Conservation (phyloP, 73 alveolate species). For the Paramecium caudatum region DNA sequence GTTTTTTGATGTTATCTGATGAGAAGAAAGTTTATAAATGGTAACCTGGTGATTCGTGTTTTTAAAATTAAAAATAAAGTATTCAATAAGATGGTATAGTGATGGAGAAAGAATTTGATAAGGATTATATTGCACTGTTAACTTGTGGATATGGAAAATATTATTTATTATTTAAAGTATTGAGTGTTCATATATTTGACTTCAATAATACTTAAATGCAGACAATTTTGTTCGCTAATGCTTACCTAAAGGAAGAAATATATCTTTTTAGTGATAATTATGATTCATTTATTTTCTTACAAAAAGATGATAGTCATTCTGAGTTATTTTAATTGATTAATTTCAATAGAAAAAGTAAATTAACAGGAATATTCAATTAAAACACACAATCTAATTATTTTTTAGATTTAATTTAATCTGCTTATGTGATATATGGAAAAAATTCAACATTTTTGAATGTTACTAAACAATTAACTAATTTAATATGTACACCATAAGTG, state of each 20-base stretch:
- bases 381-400: neutral
- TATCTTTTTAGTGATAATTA: constrained; percentile 8
- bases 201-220: neutral
- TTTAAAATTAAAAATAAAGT: neutral
- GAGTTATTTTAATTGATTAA: neutral
- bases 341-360: constrained; percentile 14
- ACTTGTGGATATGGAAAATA: constrained; percentile 12
- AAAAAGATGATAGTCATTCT: neutral
- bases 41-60: neutral
- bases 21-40: constrained; percentile 33
- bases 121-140: neutral
- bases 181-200: constrained; percentile 5
- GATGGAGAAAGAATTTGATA: neutral
- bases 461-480: neutral
- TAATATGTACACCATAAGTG: neutral
- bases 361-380: neutral
- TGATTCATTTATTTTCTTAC: neutral
- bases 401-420: neutral
- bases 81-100: constrained; percentile 7
- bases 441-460: neutral
- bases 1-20: constrained; percentile 17
- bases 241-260: neutral
- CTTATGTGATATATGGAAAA: neutral
- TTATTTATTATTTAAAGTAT: neutral
- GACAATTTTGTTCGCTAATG: neutral